A percentile compares a stretch with the other conserved stretches of the same genome.
phyloP scores from a whole-genome alignment of 352 stramenopile genomes.

The Pythium dissotocum region DNA sequence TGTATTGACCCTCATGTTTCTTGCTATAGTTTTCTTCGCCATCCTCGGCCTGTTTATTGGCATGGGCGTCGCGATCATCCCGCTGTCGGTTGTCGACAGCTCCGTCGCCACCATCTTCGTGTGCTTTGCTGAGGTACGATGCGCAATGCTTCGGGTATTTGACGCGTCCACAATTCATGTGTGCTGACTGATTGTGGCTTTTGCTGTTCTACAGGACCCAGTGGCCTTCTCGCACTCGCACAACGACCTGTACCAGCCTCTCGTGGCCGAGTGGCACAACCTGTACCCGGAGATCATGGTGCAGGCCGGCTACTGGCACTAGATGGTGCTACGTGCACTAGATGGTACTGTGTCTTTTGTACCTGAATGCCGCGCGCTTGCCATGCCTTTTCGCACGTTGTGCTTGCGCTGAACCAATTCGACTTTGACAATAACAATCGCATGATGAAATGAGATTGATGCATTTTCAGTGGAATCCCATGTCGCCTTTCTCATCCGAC shows the following conservation, averaged over 20 bases:
- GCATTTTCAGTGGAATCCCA: neutral
- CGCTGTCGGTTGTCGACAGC: slow-evolving; percentile 92
- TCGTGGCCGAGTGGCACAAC: slow-evolving; percentile 89
- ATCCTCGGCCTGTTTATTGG: slow-evolving; percentile 90
- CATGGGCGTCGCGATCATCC: slow-evolving; percentile 85
- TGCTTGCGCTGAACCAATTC: neutral
- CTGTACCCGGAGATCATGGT: slow-evolving; percentile 89
- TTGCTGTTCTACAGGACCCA: slow-evolving; percentile 43
- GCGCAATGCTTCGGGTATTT: neutral
- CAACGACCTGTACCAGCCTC: slow-evolving; percentile 76
- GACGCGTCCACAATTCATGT: neutral
- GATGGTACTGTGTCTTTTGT: no score
- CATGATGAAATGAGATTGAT: slow-evolving; percentile 2
- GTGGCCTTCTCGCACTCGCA: slow-evolving; percentile 79
- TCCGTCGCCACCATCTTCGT: slow-evolving; percentile 96
- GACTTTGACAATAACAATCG: neutral
- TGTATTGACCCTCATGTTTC: slow-evolving; percentile 5
- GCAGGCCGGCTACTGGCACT: slow-evolving; percentile 81
- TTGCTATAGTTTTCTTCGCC: slow-evolving; percentile 51
- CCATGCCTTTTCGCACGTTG: no score
- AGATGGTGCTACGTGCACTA: neutral
- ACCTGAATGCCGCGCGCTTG: no score
- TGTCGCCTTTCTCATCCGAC: neutral
- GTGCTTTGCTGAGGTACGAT: slow-evolving; percentile 91
- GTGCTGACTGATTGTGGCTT: neutral